Evolutionary conservation across 805 yeast genomes (phyloP), one percentile per base, ranked within the genome.

Genomic region (Yamadazyma endophytica): DNA sequence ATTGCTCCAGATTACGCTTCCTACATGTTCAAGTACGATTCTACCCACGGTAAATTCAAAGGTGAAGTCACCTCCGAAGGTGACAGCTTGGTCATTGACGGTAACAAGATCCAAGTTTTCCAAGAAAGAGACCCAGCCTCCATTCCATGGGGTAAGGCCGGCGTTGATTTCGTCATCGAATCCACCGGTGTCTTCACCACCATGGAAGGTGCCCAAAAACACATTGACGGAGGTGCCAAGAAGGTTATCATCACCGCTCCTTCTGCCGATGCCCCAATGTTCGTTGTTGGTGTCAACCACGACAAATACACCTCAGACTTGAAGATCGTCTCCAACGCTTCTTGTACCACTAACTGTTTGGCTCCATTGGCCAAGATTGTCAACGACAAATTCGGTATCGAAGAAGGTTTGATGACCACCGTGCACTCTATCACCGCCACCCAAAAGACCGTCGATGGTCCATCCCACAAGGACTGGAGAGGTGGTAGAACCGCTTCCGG

Each of bases 381-480:
- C 58, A 75, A 87, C 74, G 94, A 87, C 64, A 68, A 64, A 54
- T 87, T 81, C 63, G 94, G 95, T 43, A 80, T 87, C 54, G 84
- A 81, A 58, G 87, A 85, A 67, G 96, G 94, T 69, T 75, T 87
- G 59, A 87, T 87, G 96, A 87, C 96, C 68, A 87, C 96, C 44
- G 89, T 87, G 48, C 96, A 87, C 79, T 84, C 96, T 60, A 82
- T 85, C 70, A 87, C 96, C 49, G 96, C 96, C 52, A 83, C 96
- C 55, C 96, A 87, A 71, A 87, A 87, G 81, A 82, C 94, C 43
- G 96, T 87, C 47, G 96, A 87, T 65, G 96, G 96, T 70, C 94
- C 96, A 54, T 85, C 95, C 63, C 87, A 81, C 78, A 87, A 87
- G 78, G 96, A 87, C 77, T 87, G 96, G 96, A 82, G 96, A 79